Percentiles rank a stretch among this genome's conserved stretches.
Evolutionary conservation across 805 yeast genomes (phyloP).

Genomic region (Candida anglica): DNA sequence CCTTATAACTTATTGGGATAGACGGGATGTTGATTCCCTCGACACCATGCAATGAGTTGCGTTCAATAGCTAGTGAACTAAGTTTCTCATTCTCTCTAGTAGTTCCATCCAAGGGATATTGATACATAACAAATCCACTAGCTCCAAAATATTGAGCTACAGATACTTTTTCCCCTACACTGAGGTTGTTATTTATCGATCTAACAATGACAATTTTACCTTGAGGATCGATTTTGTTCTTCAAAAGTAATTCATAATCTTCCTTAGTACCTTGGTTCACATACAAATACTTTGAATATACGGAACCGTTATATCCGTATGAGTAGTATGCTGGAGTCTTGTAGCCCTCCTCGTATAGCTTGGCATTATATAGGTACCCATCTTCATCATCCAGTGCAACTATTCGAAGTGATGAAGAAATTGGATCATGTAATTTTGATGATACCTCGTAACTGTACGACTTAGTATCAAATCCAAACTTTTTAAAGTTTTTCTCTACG

Average conservation of each 20-base stretch:
- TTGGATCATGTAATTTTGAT: slow-evolving; percentile 17
- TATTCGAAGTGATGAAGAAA: slow-evolving; percentile 20
- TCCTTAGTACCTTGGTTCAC: slow-evolving; percentile 26
- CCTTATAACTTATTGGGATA: slow-evolving; percentile 23
- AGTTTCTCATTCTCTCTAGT: neutral
- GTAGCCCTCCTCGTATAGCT: slow-evolving; percentile 18
- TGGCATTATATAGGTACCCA: slow-evolving; percentile 21
- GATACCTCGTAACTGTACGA: slow-evolving; percentile 9
- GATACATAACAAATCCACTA: slow-evolving; percentile 19
- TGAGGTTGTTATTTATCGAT: slow-evolving; percentile 6
- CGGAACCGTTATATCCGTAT: slow-evolving; percentile 23
- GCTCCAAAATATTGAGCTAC: slow-evolving; percentile 24
- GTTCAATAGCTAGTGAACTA: neutral
- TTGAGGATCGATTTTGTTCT: slow-evolving; percentile 13
- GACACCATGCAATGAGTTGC: neutral
- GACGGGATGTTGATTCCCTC: slow-evolving; percentile 13
- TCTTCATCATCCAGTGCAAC: slow-evolving; percentile 14
- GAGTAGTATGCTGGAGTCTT: slow-evolving; percentile 28
- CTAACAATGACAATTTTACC: slow-evolving; percentile 26
- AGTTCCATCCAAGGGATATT: slow-evolving; percentile 7
- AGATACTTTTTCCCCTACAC: slow-evolving; percentile 19
- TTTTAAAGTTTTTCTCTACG: slow-evolving; percentile 22
- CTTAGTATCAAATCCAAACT: slow-evolving; percentile 17
- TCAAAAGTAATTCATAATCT: slow-evolving; percentile 21
- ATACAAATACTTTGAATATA: slow-evolving; percentile 20